A percentile compares a stretch with the other conserved stretches of the same genome.
Evolutionary conservation across 352 stramenopile genomes (phyloP).

Genomic region (Phytophthora constricta): DNA sequence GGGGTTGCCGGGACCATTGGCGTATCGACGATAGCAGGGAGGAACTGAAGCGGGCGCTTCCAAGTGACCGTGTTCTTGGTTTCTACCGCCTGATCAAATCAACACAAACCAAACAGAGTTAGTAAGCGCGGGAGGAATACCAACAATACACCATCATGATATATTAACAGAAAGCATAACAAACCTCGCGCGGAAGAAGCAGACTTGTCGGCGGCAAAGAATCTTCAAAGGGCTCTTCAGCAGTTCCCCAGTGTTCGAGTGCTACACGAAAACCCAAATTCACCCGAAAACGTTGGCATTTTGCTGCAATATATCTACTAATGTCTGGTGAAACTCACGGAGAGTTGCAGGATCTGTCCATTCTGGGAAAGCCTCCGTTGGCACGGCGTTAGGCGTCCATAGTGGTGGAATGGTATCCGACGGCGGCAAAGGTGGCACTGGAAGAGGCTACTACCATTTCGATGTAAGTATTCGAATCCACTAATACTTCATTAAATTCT

Average conservation of each 20-base stretch:
- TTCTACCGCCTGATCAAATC: background rate
- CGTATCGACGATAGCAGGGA: slow-evolving; percentile 54
- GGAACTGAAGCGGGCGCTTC: slow-evolving; percentile 70
- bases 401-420: slow-evolving; percentile 48
- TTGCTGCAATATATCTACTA: background rate
- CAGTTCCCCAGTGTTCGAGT: slow-evolving; percentile 56
- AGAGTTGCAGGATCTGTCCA: slow-evolving; percentile 49
- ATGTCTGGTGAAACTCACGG: slow-evolving; percentile 15
- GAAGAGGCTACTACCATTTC: slow-evolving; percentile 37
- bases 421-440: slow-evolving; percentile 32
- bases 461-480: no score
- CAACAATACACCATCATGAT: background rate
- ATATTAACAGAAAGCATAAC: slow-evolving; percentile 4
- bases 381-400: slow-evolving; percentile 40
- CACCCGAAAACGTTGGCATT: background rate
- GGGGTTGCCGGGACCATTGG: slow-evolving; percentile 14
- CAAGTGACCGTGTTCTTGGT: slow-evolving; percentile 40
- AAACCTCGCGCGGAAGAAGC: slow-evolving; percentile 34
- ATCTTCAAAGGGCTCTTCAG: slow-evolving; percentile 58
- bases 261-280: slow-evolving; percentile 25
- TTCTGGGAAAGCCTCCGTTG: slow-evolving; percentile 64
- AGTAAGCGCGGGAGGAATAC: background rate
- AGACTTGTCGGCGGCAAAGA: slow-evolving; percentile 30
- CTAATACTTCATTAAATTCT: background rate
- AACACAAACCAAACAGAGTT: background rate